Evolutionary conservation across 208 protist species (phyloP).

Genomic region (Phytomonas francai): DNA sequence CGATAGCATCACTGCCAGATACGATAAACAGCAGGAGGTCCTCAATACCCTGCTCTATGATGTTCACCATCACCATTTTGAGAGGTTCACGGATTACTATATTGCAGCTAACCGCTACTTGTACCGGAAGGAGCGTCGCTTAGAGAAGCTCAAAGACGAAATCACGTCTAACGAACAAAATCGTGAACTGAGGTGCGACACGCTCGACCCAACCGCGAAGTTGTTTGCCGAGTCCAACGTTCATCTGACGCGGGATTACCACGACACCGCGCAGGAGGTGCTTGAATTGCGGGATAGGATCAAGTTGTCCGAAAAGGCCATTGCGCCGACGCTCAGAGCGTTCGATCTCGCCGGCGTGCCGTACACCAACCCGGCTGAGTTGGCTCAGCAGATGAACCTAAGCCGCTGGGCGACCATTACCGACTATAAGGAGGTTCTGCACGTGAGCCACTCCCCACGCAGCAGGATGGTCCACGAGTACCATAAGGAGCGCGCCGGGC

Average conservation of each 20-base stretch:
- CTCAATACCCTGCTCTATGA: conserved; percentile 72
- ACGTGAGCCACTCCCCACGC: conserved; percentile 6
- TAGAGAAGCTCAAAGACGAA: conserved; percentile 65
- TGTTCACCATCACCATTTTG: conserved; percentile 82
- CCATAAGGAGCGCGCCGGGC: conserved; percentile 12
- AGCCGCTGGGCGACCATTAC: conserved; percentile 76
- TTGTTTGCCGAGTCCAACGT: conserved; percentile 64
- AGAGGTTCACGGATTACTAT: conserved; percentile 86
- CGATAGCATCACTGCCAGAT: conserved; percentile 76
- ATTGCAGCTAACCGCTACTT: conserved; percentile 75
- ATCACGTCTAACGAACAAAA: conserved; percentile 68
- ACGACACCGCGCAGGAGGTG: conserved; percentile 66
- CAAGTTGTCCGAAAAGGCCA: conserved; percentile 45
- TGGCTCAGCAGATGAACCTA: conserved; percentile 77
- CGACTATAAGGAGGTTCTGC: conserved; percentile 38
- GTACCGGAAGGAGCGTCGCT: conserved; percentile 73
- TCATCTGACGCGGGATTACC: conserved; percentile 30
- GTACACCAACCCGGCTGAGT: conserved; percentile 71
- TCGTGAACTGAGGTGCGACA: conserved; percentile 59
- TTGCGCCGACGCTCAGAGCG: conserved; percentile 68
- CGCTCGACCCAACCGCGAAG: conserved; percentile 71
- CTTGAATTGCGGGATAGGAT: conserved; percentile 52
- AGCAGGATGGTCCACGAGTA: background rate
- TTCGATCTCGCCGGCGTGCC: conserved; percentile 57
- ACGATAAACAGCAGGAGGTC: conserved; percentile 80